Evolutionary conservation across 345 rosid species (phyloP).

Genomic region (Eucalyptus pauciflora): DNA sequence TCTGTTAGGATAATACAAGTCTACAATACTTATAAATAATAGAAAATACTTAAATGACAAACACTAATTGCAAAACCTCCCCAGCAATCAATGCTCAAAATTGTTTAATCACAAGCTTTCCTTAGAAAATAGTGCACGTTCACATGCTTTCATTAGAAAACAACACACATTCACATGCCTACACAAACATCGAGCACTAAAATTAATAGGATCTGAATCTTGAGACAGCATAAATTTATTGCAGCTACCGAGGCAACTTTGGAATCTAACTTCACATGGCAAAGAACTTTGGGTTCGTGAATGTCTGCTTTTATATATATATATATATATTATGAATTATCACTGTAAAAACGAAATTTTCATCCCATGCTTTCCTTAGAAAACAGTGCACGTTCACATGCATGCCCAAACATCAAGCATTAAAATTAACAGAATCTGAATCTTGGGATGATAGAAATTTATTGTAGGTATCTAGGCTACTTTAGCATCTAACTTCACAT

Average conservation of each 20-base stretch:
- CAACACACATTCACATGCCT: neutral
- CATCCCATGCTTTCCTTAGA: neutral
- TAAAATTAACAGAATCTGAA: neutral
- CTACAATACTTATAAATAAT: too few relatives aligned
- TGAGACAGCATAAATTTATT: neutral
- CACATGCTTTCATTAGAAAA: neutral
- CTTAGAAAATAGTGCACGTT: neutral
- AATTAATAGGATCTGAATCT: neutral
- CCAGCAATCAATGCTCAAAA: neutral
- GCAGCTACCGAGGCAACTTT: neutral
- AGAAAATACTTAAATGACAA: too few relatives aligned
- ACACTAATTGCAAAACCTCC: neutral
- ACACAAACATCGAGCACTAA: neutral
- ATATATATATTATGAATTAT: neutral
- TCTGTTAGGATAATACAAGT: neutral
- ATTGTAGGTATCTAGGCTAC: neutral
- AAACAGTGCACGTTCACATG: neutral
- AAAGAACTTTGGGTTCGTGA: too few relatives aligned
- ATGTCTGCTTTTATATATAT: too few relatives aligned
- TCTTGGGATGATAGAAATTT: neutral
- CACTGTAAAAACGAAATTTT: too few relatives aligned
- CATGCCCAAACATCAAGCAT: neutral
- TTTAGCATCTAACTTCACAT: neutral
- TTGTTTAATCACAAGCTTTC: neutral
- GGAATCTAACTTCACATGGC: too few relatives aligned